Base-by-base conservation (phyloP, 2,329 filamentous ascomycete genomes). In the Ophiosphaerella herpotricha region DNA sequence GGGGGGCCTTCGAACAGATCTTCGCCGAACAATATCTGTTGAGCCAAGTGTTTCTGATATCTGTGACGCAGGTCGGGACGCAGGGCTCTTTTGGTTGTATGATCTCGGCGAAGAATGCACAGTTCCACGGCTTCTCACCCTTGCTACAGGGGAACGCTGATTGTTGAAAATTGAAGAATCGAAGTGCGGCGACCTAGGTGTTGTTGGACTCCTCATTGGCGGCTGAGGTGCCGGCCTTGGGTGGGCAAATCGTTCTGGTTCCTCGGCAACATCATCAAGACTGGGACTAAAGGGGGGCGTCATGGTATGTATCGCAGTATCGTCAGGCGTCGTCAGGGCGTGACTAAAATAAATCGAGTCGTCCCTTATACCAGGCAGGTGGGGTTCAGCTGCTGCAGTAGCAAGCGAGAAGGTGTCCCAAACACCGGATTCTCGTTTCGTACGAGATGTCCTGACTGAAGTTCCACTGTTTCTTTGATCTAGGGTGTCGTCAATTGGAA, bases 31-130 rank as follows among this genome's bases (percentile, higher is more conserved):
- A 63, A 73, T 26, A 68, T 58, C 74, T 3, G 75, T 72, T 5
- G 78, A 78, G 13, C 73, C 74, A 16, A 80, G 54, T 9, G 74
- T 75, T 42, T 80, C 78, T 7, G 77, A 77, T 54, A 75, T 76
- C 45, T 77, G 74, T 11, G 72, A 57, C 53, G 70, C 46, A 60
- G 71, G 65, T 4, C 69, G 70, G 9, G 64, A 62, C 16, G 60
- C 67, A 13, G 61, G 57, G 13, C 46, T 55, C 12, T 46, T 55
- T 32, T 57, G 55, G 34, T 37, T 60, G 2, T 42, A 42, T n/a
- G 57, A 60, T 26, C 63, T 66, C 11, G 67, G 60, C 9, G 64
- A 68, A 13, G 57, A 46, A 29, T 60, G 60, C 8, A 64, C 61
- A 39, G 60, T 65, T 7, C 48, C 58, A 16, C 64, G 60, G 35